Base-by-base conservation (phyloP, 441 rosid genomes). In the Lepidium campestre region DNA sequence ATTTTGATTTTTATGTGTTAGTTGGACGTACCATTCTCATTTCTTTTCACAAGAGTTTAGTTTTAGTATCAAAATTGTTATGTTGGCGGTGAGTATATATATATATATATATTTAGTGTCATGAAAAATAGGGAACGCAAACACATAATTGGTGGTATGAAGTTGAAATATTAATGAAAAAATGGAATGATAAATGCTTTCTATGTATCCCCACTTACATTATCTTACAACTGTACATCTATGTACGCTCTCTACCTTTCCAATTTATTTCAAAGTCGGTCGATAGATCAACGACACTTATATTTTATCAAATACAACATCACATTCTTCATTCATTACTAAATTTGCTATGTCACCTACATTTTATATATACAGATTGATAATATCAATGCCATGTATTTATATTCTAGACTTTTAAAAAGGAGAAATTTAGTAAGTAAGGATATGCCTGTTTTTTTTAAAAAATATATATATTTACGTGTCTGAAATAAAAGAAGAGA, bases 181-280 rank as follows among this genome's bases (percentile, higher is more conserved):
- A 53, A 56, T 71, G 42, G 36, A 64, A 64, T 71, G 70, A 64
- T 22, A 49, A 40, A 41, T 72, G 66, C 35, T 58, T 72, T 64
- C 53, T 64, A 62, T 27, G n/a, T n/a, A n/a, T 17, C 69, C 65
- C 70, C 70, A 64, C 65, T 62, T 39, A 39, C n/a, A n/a, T 2
- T 20, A 0, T 34, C 57, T 50, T 42, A 72, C 76, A 72, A 72
- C 76, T 72, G 76, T 72, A 72, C 67, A 72, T 49, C 46, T 60
- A 60, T 65, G 71, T 72, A 72, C n/a, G n/a, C 72, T 65, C 71
- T 72, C 62, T 44, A 48, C 50, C 67, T 65, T 65, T 27, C 13
- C 37, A 73, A 73, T 73, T 66, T 53, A 67, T 53, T 73, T 73
- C 57, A 73, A 73, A 67, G 68, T 53, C 57, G 72, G 77, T 59